Conservation (phyloP, 2,329 filamentous ascomycete genomes). For the Corniculantispora saksenae region DNA sequence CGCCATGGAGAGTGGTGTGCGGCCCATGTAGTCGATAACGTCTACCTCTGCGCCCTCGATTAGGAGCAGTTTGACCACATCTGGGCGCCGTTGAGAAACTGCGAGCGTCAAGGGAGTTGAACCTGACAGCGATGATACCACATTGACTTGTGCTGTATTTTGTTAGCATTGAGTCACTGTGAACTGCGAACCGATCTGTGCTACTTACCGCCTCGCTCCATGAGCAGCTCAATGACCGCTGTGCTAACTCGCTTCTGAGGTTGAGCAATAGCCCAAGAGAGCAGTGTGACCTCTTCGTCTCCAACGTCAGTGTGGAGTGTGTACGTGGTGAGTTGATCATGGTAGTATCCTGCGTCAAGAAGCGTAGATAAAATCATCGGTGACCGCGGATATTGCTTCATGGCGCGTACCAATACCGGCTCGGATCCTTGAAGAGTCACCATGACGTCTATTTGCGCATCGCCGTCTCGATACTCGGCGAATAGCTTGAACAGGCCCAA, state of each 20-base stretch:
- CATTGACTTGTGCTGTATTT: constrained; percentile 56
- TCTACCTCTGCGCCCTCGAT: constrained; percentile 62
- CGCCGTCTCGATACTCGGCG: constrained; percentile 49
- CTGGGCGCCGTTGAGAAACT: constrained; percentile 55
- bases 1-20: constrained; percentile 62
- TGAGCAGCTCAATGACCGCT: constrained; percentile 55
- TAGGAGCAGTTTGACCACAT: constrained; percentile 58
- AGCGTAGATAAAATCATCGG: constrained; percentile 52
- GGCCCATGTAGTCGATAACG: constrained; percentile 55
- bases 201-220: constrained; percentile 45
- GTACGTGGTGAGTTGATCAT: constrained; percentile 52
- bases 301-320: constrained; percentile 47
- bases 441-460: constrained; percentile 53
- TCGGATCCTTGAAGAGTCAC: constrained; percentile 42
- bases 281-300: constrained; percentile 56
- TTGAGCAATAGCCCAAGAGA: constrained; percentile 63
- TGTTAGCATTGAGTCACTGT: constrained; percentile 19
- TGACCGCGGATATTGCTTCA: constrained; percentile 57
- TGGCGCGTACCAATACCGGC: constrained; percentile 53
- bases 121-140: constrained; percentile 52
- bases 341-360: constrained; percentile 59
- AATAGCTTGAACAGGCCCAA: constrained; percentile 55
- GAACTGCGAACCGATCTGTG: constrained; percentile 32
- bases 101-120: constrained; percentile 62
- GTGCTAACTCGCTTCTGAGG: constrained; percentile 64